Base-by-base conservation (phyloP, 768 basidiomycete species). In the Boletellus ananiceps region DNA sequence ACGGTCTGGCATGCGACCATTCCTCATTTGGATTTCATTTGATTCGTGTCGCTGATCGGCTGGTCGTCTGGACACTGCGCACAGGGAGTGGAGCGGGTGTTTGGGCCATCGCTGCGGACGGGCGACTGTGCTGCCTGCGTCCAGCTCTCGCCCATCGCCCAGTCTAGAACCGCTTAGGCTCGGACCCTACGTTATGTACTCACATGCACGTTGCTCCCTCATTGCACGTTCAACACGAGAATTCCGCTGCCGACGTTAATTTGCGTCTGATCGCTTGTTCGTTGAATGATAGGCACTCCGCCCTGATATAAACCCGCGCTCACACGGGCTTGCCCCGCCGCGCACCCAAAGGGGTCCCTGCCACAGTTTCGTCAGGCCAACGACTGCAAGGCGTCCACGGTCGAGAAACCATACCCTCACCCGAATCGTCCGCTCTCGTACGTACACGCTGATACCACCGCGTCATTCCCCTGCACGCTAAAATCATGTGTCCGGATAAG, bases 51-150 rank as follows among this genome's bases (percentile, higher is more conserved):
- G 19, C 42, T 47, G 50, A 48, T 51, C 51, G 21, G 42, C 51
- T 33, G 32, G 57, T 62, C 50, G 51, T 29, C 49, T 54, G 51
- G 53, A 37, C 46, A 59, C 50, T 40, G 51, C 55, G 50, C 44
- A 37, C 41, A 44, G 40, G 45, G 33, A 36, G 4, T 45, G 47
- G 50, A 45, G 50, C 43, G 52, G 52, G 52, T 47, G 5, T 27
- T 45, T 49, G 47, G 56, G 51, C 45, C 40, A 43, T 34, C 45
- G 55, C 21, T 36, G 29, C 35, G 33, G 40, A 29, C 34, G n/a
- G 16, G 9, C 23, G 15, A 25, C 8, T 9, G 29, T 11, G 29
- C 29, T 25, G 23, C 29, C 29, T 9, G 8, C 11, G 8, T 11
- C 11, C 29, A 9, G 29, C 29, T 8, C 29, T 29, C 29, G 11